Evolutionary conservation across 306 rosid genomes (phyloP).

Genomic region (Oxytropis ochrocephala): DNA sequence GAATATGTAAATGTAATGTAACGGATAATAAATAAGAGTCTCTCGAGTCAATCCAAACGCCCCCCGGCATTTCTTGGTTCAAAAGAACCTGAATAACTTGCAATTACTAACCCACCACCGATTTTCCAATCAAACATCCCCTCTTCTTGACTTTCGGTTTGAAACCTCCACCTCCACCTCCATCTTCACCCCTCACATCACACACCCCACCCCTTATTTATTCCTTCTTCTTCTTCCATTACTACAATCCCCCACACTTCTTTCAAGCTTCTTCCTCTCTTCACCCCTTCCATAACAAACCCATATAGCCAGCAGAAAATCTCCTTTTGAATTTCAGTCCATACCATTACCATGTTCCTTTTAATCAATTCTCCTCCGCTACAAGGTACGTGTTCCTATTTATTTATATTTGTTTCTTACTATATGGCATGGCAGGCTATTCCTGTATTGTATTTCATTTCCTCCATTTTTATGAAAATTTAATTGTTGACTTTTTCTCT

Average conservation of each 20-base stretch:
- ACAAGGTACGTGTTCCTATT: too few species aligned
- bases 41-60: constrained; percentile 95
- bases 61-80: constrained; percentile 15
- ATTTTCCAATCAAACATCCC: constrained; percentile 52
- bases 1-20: background rate
- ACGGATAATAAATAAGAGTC: constrained; percentile 44
- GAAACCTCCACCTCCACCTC: constrained; percentile 30
- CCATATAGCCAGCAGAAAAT: too few species aligned
- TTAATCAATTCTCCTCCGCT: too few species aligned
- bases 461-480: background rate
- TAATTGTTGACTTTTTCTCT: background rate
- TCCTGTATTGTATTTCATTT: background rate
- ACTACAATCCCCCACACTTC: constrained; percentile 50
- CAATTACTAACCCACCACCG: constrained; percentile 81
- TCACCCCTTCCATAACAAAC: constrained; percentile 24
- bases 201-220: constrained; percentile 33
- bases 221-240: background rate
- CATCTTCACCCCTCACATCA: background rate
- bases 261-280: too few species aligned
- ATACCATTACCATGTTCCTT: too few species aligned
- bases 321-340: too few species aligned
- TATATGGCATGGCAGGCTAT: too few species aligned
- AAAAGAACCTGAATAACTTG: constrained; percentile 42
- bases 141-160: constrained; percentile 42
- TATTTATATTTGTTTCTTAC: too few species aligned